Evolutionary conservation across 2,329 filamentous ascomycete genomes (phyloP), one percentile per base, ranked within the genome.

Genomic region (Colletotrichum siamense): DNA sequence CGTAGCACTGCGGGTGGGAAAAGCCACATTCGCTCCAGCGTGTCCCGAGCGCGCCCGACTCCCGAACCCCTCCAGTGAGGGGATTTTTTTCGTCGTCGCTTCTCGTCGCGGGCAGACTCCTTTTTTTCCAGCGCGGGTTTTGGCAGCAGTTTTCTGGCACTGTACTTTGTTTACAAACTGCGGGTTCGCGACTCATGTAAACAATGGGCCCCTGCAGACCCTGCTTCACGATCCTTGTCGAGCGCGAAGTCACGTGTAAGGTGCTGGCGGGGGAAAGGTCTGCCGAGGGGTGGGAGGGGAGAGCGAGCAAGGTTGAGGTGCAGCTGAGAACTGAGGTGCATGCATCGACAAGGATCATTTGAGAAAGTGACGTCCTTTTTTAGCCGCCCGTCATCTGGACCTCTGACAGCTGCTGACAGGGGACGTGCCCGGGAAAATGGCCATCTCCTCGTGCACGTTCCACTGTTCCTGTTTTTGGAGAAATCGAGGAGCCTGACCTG

Each of bases 121-220:
- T 13, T 64, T 64, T 44, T 16, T 64, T 44, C 32, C 22, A 44
- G 62, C 34, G 32, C 59, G 22, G 34, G 34, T 64, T 64, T 64
- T 36, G 22, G 26, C 24, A 49, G 34, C 55, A 9, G 28, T 69
- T 28, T 49, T 70, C 15, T 63, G 32, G 39, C 68, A 70, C 68
- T 70, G 63, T 73, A 69, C 59, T 62, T 75, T 76, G 75, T 77
- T 76, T 72, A 77, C 75, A 76, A 75, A 69, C 8, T 57, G 64
- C 68, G 61, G 62, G 24, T 39, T 65, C 75, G 75, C 75, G 75
- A 77, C 63, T 72, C 75, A 72, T 77, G 75, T 77, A 69, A 77
- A 77, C 68, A 77, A 69, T 72, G 24, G 69, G 73, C 69, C 70
- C 57, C 28, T 73, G 73, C 70, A 72, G 64, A 68, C 68, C 68